Conservation (phyloP, 2,329 filamentous ascomycete genomes). For the Diplocarpon rosae region DNA sequence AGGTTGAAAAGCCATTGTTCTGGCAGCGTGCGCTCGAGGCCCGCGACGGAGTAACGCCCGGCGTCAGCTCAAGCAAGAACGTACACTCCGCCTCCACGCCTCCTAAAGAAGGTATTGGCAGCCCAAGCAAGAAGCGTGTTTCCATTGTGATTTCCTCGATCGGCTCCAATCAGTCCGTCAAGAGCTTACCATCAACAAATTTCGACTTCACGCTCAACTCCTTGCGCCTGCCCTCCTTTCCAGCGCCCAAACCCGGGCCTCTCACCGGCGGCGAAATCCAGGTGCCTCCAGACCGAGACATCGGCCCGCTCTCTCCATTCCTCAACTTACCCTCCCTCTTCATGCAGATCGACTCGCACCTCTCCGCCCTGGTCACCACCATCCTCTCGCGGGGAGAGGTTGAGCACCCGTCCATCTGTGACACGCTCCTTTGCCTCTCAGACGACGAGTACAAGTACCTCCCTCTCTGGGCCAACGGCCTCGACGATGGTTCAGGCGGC, state of each 20-base stretch:
- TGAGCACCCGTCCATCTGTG: constrained; percentile 19
- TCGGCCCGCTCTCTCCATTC: background rate
- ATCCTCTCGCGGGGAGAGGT: constrained; percentile 6
- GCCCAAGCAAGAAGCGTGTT: background rate
- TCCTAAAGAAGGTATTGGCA: background rate
- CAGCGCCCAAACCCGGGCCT: background rate
- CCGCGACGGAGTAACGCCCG: background rate
- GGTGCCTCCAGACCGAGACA: background rate
- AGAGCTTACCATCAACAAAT: background rate
- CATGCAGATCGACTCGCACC: constrained; percentile 4
- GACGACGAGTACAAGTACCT: constrained; percentile 50
- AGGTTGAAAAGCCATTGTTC: background rate
- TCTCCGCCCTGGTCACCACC: background rate
- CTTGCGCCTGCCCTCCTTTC: background rate
- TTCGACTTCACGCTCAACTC: too few species aligned
- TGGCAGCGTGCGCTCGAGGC: background rate
- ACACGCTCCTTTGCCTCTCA: constrained; percentile 39
- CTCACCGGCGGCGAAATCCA: background rate
- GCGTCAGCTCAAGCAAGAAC: background rate
- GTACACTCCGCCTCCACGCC: too few species aligned
- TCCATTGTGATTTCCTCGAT: background rate
- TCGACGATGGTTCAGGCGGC: constrained; percentile 39
- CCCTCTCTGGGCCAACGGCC: constrained; percentile 53
- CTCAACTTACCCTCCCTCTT: constrained; percentile 9
- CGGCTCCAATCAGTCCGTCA: too few species aligned